Evolutionary conservation across 768 basidiomycete species (phyloP), one percentile per base, ranked within the genome.

Genomic region (Phylloporus sp.): DNA sequence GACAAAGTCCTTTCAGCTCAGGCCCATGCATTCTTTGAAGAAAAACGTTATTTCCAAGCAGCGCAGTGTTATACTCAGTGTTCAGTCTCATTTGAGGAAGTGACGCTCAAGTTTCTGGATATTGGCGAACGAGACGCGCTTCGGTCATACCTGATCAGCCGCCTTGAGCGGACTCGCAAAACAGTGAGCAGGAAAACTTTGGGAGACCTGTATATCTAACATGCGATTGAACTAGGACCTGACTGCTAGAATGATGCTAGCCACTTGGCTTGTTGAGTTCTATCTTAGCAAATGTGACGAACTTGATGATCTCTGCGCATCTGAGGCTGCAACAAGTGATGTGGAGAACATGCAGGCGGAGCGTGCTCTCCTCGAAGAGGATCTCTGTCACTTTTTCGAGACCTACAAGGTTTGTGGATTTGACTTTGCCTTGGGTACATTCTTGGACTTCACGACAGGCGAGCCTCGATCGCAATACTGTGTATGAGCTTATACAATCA

Each of bases 251-350:
- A 94, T 94, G 87, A 93, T 98, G 85, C 74, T 99, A 18, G 95
- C 97, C 16, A 97, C 94, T 0, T 99, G 97, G 97, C 82, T 99
- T 12, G 87, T 97, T 27, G 97, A 99, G 69, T 92, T 98, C 57
- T 97, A 94, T 65, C 81, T 99, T 15, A 89, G 89, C 70, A 98
- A 97, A 74, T 93, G 91, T 68, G 95, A 97, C 62, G 91, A 95
- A 55, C 74, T 98, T 45, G 97, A 99, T 63, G 97, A 98, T 63
- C 76, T 94, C 16, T 84, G 95, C 24, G 93, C 92, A 0, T 90
- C 95, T 0, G 92, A 94, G 67, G 82, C 82, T 1, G 76, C 84
- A 13, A 82, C 86, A 11, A 83, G 85, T 46, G 90, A 95, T 56
- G 85, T 87, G 15, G 89, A 94, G 46, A 95, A 94, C 64, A 71